Evolutionary conservation across 164 flowering plant genomes (phyloP), one percentile per base, ranked within the genome.

Genomic region (Sextonia rubra): DNA sequence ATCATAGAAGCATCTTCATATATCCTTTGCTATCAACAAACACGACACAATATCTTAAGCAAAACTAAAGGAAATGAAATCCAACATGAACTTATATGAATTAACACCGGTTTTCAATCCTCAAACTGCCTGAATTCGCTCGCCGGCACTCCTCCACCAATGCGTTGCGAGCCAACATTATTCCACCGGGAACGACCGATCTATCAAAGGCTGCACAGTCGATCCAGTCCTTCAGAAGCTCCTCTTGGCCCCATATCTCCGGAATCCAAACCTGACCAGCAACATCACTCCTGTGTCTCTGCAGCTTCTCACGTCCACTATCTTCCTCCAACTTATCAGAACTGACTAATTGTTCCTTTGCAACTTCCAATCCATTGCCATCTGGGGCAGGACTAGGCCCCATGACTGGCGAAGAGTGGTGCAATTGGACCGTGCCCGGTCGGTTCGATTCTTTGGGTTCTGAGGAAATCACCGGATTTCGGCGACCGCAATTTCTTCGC

Each of bases 221-320:
- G 6, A 81, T 80, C 94, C 94, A 90, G 27, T 88, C 90, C 80
- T 75, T 86, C 14, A 90, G 76, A 30, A 82, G 74, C 74, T 77
- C 84, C 77, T 88, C 94, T 27, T 90, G 85, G 1, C 89, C 88
- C 94, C 91, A 90, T 60, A 58, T 77, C 5, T 90, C 94, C 2
- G 91, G 94, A 65, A 90, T 78, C 83, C 77, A 66, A n/a, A 87
- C 83, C 20, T 70, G 74, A 3, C 87, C 91, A 2, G 84, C 85
- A 44, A 87, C 83, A 56, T 87, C 88, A 14, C 27, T 76, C 29
- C 84, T 37, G 62, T 84, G 90, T 73, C 82, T 86, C 82, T 76
- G 84, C 49, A 86, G 74, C 76, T 79, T 84, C 82, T 87, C 87
- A 3, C 86, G 80, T 32, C 85, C 84, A 12, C 71, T 67, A n/a